Conservation (phyloP, 768 basidiomycete species). For the Daedaleopsis nitida region DNA sequence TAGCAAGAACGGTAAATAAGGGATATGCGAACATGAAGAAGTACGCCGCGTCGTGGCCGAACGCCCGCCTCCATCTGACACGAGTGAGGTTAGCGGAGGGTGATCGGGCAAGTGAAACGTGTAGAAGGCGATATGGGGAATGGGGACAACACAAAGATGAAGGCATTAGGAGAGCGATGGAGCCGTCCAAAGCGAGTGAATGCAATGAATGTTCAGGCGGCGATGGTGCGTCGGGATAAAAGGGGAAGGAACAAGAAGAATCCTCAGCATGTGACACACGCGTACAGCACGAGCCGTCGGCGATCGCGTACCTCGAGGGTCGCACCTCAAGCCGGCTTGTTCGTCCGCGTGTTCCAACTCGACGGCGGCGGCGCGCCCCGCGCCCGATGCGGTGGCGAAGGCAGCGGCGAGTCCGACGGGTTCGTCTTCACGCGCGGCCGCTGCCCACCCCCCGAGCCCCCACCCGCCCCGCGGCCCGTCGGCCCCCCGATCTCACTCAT, state of each 20-base stretch:
- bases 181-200: background rate
- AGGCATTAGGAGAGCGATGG: background rate
- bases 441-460: constrained; percentile 11
- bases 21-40: background rate
- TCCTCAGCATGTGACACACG: background rate
- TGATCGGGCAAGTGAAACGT: background rate
- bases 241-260: no score
- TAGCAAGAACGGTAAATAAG: background rate
- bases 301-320: background rate
- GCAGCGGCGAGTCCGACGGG: constrained; percentile 28
- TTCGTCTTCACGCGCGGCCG: constrained; percentile 34
- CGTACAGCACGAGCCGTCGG: background rate
- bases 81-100: background rate
- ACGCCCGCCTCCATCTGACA: background rate
- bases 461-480: constrained; percentile 3
- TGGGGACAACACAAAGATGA: background rate
- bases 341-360: constrained; percentile 32
- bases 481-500: constrained; percentile 13
- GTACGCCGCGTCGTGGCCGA: background rate
- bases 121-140: background rate
- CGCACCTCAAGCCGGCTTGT: constrained; percentile 12
- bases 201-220: background rate
- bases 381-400: constrained; percentile 10
- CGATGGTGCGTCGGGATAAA: background rate
- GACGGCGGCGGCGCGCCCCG: constrained; percentile 34